Evolutionary conservation across 2,329 filamentous ascomycete species (phyloP).

Genomic region (Scedosporium dehoogii): DNA sequence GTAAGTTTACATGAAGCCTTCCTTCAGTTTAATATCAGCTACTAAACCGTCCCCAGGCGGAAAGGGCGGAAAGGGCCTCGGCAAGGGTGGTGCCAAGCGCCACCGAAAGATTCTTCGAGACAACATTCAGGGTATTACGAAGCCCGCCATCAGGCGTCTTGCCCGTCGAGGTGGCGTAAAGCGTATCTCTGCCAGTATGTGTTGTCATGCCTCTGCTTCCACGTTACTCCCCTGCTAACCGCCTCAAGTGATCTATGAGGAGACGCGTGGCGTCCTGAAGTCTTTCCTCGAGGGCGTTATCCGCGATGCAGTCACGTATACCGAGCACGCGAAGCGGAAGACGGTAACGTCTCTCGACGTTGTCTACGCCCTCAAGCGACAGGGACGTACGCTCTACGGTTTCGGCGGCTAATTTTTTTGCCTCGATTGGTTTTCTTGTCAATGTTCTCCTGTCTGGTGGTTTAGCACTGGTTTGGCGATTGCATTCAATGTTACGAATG

Average conservation of each 20-base stretch:
- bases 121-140: constrained; percentile 99
- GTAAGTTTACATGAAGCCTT: constrained; percentile 8
- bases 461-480: constrained; percentile 4
- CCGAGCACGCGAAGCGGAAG: constrained; percentile 74
- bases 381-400: constrained; percentile 73
- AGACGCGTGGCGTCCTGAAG: constrained; percentile 69
- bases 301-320: constrained; percentile 68
- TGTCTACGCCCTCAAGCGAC: constrained; percentile 58
- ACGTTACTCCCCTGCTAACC: constrained; percentile 7
- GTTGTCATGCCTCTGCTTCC: not conserved
- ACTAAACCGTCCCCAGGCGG: constrained; percentile 47
- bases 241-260: constrained; percentile 61
- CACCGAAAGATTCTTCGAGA: constrained; percentile 98
- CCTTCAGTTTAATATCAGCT: not conserved
- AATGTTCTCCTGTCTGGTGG: constrained; percentile 11
- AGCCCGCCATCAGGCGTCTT: constrained; percentile 97
- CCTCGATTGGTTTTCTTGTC: constrained; percentile 10
- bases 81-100: constrained; percentile 97
- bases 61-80: constrained; percentile 95
- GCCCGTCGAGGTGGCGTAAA: constrained; percentile 99
- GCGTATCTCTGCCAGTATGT: constrained; percentile 93
- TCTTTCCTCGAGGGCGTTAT: constrained; percentile 70
- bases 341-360: constrained; percentile 63
- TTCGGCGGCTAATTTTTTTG: constrained; percentile 64
- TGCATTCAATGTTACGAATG: not conserved